Evolutionary conservation across 768 basidiomycete species (phyloP).

Genomic region (Coprinopsis cinerea): DNA sequence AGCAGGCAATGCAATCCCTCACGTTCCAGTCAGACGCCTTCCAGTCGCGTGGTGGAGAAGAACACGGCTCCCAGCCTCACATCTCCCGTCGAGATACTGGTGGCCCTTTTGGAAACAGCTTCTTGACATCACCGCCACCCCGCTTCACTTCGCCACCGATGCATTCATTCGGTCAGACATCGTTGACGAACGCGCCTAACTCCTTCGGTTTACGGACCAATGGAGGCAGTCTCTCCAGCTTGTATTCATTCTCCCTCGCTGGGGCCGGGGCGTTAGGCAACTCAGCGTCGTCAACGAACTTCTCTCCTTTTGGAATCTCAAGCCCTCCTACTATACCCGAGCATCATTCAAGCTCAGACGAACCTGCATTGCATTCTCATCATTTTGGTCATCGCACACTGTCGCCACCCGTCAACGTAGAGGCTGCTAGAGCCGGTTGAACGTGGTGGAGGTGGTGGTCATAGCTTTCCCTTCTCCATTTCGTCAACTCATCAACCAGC

Average conservation of each 20-base stretch:
- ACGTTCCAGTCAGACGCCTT: constrained; percentile 19
- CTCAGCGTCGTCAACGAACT: constrained; percentile 20
- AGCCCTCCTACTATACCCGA: constrained; percentile 34
- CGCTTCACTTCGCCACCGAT: constrained; percentile 33
- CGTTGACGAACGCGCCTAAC: constrained; percentile 26
- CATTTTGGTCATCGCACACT: constrained; percentile 28
- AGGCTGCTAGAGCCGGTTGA: constrained; percentile 42
- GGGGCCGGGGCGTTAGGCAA: constrained; percentile 17
- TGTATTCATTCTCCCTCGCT: constrained; percentile 23
- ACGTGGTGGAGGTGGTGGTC: constrained; percentile 11
- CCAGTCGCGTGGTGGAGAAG: constrained; percentile 12
- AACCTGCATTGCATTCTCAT: constrained; percentile 27
- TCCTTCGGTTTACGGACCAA: constrained; percentile 31
- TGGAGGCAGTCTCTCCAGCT: constrained; percentile 15
- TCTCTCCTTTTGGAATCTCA: constrained; percentile 33
- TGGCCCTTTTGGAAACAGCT: constrained; percentile 22
- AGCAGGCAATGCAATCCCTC: constrained; percentile 29
- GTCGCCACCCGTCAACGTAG: constrained; percentile 33
- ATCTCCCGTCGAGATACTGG: constrained; percentile 14
- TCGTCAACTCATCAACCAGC: constrained; percentile 17
- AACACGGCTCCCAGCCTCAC: constrained; percentile 15
- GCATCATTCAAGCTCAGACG: constrained; percentile 24
- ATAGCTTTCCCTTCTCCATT: constrained; percentile 12
- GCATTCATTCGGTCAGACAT: constrained; percentile 19
- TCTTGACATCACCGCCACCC: constrained; percentile 40